These are phyloP conservation scores for Cicer yamashitae DNA, from an alignment of 306 rosid genomes.

Conservation along the genomic window DNA sequence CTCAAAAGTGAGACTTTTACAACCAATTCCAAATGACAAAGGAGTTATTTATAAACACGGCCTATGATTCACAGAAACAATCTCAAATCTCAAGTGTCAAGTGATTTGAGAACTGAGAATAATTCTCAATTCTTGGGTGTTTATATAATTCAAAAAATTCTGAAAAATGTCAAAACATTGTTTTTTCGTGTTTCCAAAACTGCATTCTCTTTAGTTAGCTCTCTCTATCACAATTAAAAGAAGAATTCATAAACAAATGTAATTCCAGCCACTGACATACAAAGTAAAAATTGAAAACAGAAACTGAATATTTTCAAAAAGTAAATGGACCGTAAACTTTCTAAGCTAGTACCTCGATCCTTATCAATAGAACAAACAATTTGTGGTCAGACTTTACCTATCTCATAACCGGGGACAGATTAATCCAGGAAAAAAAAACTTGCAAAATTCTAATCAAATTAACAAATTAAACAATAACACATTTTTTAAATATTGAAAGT, in stretches of 20 bases:
- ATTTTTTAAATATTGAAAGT: background rate
- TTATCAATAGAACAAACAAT: background rate
- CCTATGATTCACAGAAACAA: slow-evolving; percentile 8
- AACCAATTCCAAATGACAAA: slow-evolving; percentile 37
- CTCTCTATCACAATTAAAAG: too few species aligned
- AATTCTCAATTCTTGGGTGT: background rate
- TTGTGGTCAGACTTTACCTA: background rate
- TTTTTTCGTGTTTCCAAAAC: too few species aligned
- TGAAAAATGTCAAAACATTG: too few species aligned
- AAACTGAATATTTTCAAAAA: too few species aligned
- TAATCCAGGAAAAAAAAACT: background rate
- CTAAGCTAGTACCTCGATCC: background rate
- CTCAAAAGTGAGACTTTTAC: slow-evolving; percentile 39
- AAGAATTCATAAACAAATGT: too few species aligned
- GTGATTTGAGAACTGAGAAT: slow-evolving; percentile 19
- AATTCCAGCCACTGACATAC: too few species aligned
- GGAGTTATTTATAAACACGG: background rate
- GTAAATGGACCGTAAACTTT: background rate
- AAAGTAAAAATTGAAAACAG: too few species aligned
- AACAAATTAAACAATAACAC: background rate
- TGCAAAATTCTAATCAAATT: slow-evolving; percentile 39
- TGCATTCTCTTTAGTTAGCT: too few species aligned
- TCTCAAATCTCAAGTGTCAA: slow-evolving; percentile 14
- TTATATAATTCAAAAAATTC: too few species aligned
- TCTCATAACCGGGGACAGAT: background rate